Evolutionary conservation across 1,139 yeast genomes (phyloP).

Genomic region (Candida labiduridarum): DNA sequence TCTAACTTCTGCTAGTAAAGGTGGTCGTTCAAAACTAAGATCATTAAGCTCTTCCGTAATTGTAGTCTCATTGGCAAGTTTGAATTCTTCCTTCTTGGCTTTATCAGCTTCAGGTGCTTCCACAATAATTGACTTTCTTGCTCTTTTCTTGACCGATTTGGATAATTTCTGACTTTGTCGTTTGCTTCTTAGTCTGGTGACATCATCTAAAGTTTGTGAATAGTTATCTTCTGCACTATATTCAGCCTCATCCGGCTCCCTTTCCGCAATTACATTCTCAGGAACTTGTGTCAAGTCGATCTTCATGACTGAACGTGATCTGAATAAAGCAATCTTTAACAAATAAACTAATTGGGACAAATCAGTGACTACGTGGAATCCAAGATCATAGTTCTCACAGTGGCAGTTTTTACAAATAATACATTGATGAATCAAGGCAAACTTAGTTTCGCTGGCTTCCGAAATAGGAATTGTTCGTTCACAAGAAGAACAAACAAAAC

Average conservation of each 20-base stretch:
- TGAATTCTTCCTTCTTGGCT: conserved; percentile 26
- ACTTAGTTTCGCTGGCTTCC: conserved; percentile 36
- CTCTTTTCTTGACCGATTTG: conserved; percentile 53
- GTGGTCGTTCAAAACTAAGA: conserved; percentile 9
- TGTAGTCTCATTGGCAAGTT: conserved; percentile 16
- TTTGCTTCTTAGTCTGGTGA: conserved; percentile 73
- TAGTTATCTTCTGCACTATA: conserved; percentile 42
- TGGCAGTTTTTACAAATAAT: conserved; percentile 61
- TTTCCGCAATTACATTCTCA: neutral
- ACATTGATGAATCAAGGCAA: conserved; percentile 25
- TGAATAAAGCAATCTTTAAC: conserved; percentile 78
- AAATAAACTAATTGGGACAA: conserved; percentile 74
- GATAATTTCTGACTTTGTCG: conserved; percentile 70
- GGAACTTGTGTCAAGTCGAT: conserved; percentile 17
- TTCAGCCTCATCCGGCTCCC: conserved; percentile 8
- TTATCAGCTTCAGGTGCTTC: conserved; percentile 60
- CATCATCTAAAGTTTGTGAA: conserved; percentile 73
- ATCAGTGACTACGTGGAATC: conserved; percentile 66
- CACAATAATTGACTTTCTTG: conserved; percentile 45
- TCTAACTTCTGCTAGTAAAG: conserved; percentile 5
- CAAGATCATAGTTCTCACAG: conserved; percentile 37
- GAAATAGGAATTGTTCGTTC: conserved; percentile 29
- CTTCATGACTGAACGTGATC: conserved; percentile 73
- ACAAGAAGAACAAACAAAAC: conserved; percentile 68
- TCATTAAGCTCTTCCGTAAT: conserved; percentile 17